Evolutionary conservation across 768 basidiomycete species (phyloP).

Genomic region (Pisolithus marmoratus): DNA sequence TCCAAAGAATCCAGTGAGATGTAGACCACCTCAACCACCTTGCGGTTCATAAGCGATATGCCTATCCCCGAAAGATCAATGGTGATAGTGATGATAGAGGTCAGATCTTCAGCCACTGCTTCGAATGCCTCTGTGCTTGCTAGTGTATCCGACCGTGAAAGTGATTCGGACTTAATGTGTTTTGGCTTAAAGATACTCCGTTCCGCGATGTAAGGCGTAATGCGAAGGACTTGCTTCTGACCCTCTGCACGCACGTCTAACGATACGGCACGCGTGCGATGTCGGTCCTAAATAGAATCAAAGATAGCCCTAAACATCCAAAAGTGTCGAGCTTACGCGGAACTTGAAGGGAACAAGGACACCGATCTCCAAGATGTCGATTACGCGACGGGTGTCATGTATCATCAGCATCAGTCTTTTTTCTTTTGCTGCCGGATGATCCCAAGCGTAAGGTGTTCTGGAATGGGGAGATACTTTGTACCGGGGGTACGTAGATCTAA

Average conservation of each 20-base stretch:
- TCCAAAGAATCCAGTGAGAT: conserved; percentile 71
- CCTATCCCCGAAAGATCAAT: conserved; percentile 89
- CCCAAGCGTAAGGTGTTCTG: conserved; percentile 81
- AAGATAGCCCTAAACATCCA: background rate
- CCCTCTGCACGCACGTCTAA: conserved; percentile 91
- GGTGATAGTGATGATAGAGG: conserved; percentile 58
- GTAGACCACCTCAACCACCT: conserved; percentile 86
- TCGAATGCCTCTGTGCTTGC: conserved; percentile 76
- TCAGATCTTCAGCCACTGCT: conserved; percentile 69
- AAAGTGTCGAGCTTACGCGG: conserved; percentile 39
- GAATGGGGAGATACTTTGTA: conserved; percentile 59
- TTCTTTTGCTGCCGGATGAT: conserved; percentile 76
- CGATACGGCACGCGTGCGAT: conserved; percentile 65
- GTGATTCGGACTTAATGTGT: conserved; percentile 37
- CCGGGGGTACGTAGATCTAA: conserved; percentile 31
- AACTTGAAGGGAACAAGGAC: conserved; percentile 87
- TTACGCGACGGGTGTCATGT: conserved; percentile 52
- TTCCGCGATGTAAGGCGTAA: conserved; percentile 83
- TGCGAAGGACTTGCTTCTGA: conserved; percentile 75
- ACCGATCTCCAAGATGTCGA: conserved; percentile 97
- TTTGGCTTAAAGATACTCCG: conserved; percentile 84
- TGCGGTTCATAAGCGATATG: conserved; percentile 83
- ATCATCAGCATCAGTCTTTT: conserved; percentile 71
- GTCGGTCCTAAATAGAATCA: conserved; percentile 37
- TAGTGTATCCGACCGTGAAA: conserved; percentile 63